Base-by-base conservation (phyloP, 805 yeast species). In the Saturnispora saitoi region DNA sequence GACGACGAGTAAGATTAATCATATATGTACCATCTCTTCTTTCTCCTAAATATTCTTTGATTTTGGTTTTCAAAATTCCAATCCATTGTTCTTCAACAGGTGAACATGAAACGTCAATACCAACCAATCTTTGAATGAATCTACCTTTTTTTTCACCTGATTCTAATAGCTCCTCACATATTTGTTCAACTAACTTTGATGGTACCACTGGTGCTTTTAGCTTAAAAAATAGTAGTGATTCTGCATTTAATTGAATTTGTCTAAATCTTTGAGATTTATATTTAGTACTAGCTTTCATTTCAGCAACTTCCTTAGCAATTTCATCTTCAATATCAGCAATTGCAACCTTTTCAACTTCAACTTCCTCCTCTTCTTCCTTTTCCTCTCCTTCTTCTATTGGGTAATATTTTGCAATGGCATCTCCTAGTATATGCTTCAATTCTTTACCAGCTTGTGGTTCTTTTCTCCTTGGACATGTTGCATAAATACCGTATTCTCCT, bases 151-250 rank as follows among this genome's bases (percentile, higher is more conserved):
- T 88, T 6, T 58, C 59, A 30, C 70, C 70, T 15, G 78, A 66
- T 4, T 72, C 73, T 24, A 64, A 61, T 7, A 83, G 71, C 38
- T 85, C 87, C 34, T 73, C 58, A 62, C 95, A 84, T 2, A 91
- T 66, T 28, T 68, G 67, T 32, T 71, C 69, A 9, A 86, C 91
- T 48, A 93, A 75, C 3, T 70, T 65, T 31, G 81, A 93, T 0
- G 98, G 96, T 20, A 77, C 80, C 6, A 90, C 73, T 0, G 97
- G 96, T 54, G 70, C 75, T 56, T 84, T 77, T 1, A 89, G 78
- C 58, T 95, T 86, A 57, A 89, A 77, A 61, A 91, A 93, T 1
- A 89, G 77, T 39, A 93, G 80, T 65, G 95, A 87, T 62, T 86
- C 95, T 58, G 89, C 82, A 17, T 80, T 83, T 32, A 87, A 63